phyloP scores from a whole-genome alignment of 345 rosid genomes.

The Eucalyptus caleyi region DNA sequence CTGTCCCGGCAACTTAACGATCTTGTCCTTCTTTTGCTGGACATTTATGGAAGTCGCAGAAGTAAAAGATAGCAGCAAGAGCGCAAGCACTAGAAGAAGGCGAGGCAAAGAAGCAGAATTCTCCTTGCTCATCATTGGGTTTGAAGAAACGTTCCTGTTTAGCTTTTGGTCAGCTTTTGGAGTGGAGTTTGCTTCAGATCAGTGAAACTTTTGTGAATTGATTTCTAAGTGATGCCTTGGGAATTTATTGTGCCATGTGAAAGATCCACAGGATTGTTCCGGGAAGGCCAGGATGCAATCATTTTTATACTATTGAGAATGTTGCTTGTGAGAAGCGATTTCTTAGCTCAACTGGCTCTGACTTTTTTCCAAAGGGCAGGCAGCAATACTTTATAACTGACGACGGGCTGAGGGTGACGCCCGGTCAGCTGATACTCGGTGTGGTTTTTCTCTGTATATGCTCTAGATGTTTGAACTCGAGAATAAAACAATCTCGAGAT shows the following conservation, averaged over 20 bases:
- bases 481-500: not conserved
- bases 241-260: not conserved
- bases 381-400: not conserved
- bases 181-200: not conserved
- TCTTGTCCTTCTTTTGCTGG: slow-evolving; percentile 43
- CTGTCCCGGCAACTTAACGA: slow-evolving; percentile 54
- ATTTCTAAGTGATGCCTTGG: not conserved
- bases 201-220: not conserved
- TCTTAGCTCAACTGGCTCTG: not conserved
- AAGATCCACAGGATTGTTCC: not conserved
- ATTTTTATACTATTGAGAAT: not conserved
- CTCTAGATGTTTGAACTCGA: not conserved
- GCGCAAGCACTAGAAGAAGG: not conserved
- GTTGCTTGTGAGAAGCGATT: not conserved
- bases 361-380: not conserved
- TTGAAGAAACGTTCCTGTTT: not conserved
- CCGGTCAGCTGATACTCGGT: not conserved
- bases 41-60: not conserved
- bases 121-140: not conserved
- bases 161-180: not conserved
- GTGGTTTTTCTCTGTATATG: not conserved
- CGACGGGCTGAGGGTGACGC: not conserved
- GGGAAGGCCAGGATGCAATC: not conserved
- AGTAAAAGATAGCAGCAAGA: not conserved
- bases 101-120: not conserved